Evolutionary conservation across 2,329 filamentous ascomycete species (phyloP), one percentile per base, ranked within the genome.

Genomic region (Pestalotiopsis sp.): DNA sequence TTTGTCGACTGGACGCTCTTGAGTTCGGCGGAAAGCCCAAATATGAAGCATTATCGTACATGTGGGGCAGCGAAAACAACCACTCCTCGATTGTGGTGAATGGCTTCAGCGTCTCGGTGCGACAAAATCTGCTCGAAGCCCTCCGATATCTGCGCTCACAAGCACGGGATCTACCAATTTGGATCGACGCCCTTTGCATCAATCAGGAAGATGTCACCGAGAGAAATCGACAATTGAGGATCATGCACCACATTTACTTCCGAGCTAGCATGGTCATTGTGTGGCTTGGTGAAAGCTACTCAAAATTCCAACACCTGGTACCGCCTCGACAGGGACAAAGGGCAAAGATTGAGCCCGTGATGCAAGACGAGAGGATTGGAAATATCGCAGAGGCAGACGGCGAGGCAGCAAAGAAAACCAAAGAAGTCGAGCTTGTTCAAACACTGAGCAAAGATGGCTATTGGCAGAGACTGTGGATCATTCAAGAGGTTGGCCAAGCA

Each of bases 401-500:
- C 4, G 23, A 62, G 13, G 25, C n/a, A 60, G 39, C 56, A n/a
- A 36, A 58, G 14, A 36, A 14, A 49, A 56, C 36, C 45, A 49
- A 49, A 62, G 65, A 57, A 68, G 23, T 13, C n/a, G 23, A 38
- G 31, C 23, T 72, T 45, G 67, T 64, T n/a, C 61, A 66, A 5
- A 61, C 66, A 45, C 58, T 75, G 20, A 73, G 70, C 59, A 58
- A 14, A 12, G 66, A 73, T 57, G 39, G 56, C 9, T 75, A 75
- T 38, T 74, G 73, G 73, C 52, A 65, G 2, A 63, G 73, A 25
- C 45, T 75, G 9, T 74, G 74, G 75, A 75, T 77, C 17, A 69
- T 78, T 17, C 76, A 78, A 56, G 77, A 79, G 56, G 72, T 78
- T 41, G 70, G 71, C 0, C 69, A 70, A 20, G 77, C 77, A 4